Evolutionary conservation across 192 early-diverging fungal species (phyloP).

Genomic region (Linnemannia schmuckeri): DNA sequence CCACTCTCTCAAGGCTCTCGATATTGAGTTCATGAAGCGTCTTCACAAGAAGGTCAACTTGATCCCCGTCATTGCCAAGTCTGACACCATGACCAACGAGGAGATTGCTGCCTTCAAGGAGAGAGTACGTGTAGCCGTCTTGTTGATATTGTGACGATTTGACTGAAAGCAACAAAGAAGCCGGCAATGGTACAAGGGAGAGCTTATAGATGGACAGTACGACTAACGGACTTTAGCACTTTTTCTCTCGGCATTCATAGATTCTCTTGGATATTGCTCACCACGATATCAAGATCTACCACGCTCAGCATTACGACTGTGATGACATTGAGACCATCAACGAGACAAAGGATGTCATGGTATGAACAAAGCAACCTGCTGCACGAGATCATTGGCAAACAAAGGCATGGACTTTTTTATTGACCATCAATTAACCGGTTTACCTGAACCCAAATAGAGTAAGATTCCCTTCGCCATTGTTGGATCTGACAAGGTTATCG

Average conservation of each 20-base stretch:
- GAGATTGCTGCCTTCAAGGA: slow-evolving; percentile 88
- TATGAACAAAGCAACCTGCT: slow-evolving; percentile 13
- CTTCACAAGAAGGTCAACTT: slow-evolving; percentile 90
- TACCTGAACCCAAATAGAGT: slow-evolving; percentile 59
- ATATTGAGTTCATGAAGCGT: slow-evolving; percentile 96
- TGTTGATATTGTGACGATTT: neutral
- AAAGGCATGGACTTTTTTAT: neutral
- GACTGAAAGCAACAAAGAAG: neutral
- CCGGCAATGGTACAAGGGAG: neutral
- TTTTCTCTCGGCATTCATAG: slow-evolving; percentile 5
- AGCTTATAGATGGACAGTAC: neutral
- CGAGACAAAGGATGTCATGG: slow-evolving; percentile 86
- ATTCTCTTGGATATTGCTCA: slow-evolving; percentile 86
- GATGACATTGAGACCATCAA: slow-evolving; percentile 88
- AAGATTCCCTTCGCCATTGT: slow-evolving; percentile 98
- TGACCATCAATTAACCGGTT: neutral
- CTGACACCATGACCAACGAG: slow-evolving; percentile 90
- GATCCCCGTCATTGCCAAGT: slow-evolving; percentile 91
- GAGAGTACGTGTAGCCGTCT: slow-evolving; percentile 63
- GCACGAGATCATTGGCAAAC: neutral
- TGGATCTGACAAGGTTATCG: slow-evolving; percentile 90
- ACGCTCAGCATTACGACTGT: slow-evolving; percentile 84
- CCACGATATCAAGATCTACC: slow-evolving; percentile 91
- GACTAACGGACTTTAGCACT: neutral
- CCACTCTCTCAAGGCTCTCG: slow-evolving; percentile 90